Evolutionary conservation across 176 grass and related monocot species (phyloP), one percentile per base, ranked within the genome.

Genomic region (Guadua angustifolia): DNA sequence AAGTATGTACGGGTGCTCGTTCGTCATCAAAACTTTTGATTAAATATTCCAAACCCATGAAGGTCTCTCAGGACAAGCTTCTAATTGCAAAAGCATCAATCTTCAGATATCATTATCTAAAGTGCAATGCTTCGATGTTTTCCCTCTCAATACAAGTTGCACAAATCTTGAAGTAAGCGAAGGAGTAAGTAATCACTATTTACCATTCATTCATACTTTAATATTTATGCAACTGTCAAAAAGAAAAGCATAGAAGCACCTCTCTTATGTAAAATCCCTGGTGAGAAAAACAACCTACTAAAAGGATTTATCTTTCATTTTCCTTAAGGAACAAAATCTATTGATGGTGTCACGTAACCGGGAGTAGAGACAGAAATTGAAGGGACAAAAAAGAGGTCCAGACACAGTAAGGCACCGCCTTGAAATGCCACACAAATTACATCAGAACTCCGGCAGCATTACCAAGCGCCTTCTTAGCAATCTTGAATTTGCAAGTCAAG

Each of bases 381-480:
- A 29, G 35, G 32, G 29, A 11, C 19, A 49, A 25, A 2, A 33
- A 50, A 19, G 15, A 25, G 43, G 33, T 4, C 4, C 6, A 17
- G 55, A 1, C 3, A 66, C 9, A 10, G 10, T 24, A 77, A 39
- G 8, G 59, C 17, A 74, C 19, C 49, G 21, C 7, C 36, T n/a
- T 49, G 6, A 12, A 77, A 84, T 17, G 16, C n/a, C 61, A 8
- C 15, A n/a, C 16, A 39, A 1, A 65, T 91, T 85, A 98, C 91
- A 94, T 98, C 60, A 93, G 77, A 40, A 98, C 74, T 36, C 95
- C 93, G 73, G 83, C 85, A 60, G 85, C 79, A 82, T 94, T 98
- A 66, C 83, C 91, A 24, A 98, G 87, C 1, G 89, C 95, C 70
- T 95, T 98, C 91, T 90, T 93, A 5, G 88, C 82, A 43, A 93